Conservation (phyloP, 108 stramenopile species). For the Epithemia pelagica region DNA sequence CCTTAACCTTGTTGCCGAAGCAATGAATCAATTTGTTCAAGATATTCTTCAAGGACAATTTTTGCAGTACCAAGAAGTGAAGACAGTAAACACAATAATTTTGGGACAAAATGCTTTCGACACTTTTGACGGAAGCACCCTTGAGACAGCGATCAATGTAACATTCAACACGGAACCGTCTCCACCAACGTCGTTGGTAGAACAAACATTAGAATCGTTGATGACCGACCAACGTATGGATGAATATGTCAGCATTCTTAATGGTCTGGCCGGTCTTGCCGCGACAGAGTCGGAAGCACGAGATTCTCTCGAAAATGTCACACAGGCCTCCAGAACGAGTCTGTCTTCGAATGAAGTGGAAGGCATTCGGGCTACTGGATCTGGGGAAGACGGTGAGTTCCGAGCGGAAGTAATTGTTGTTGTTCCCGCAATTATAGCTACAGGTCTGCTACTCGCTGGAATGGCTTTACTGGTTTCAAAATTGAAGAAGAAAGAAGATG, state of each 20-base stretch:
- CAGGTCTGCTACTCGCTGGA: background rate
- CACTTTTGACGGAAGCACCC: background rate
- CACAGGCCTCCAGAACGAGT: background rate
- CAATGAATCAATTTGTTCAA: slow-evolving; percentile 35
- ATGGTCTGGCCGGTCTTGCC: background rate
- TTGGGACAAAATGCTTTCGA: slow-evolving; percentile 3
- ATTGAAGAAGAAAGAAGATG: background rate
- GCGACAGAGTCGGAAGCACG: too few relatives aligned
- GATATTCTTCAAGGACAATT: slow-evolving; percentile 26
- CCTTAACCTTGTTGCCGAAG: slow-evolving; percentile 17
- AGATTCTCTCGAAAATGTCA: slow-evolving; percentile 9
- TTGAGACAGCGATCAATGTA: slow-evolving; percentile 31
- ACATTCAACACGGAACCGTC: slow-evolving; percentile 39
- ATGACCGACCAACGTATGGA: background rate
- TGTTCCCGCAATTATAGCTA: background rate
- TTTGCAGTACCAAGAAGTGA: slow-evolving; percentile 8
- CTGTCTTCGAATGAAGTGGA: background rate
- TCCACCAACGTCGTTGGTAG: slow-evolving; percentile 18
- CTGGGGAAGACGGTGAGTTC: background rate
- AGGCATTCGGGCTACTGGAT: background rate
- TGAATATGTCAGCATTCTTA: background rate
- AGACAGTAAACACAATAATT: slow-evolving; percentile 19
- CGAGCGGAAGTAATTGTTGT: background rate
- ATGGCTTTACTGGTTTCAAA: background rate
- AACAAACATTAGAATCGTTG: background rate